Base-by-base conservation (phyloP, 2,329 filamentous ascomycete genomes). In the Myriosclerotinia scirpicola region DNA sequence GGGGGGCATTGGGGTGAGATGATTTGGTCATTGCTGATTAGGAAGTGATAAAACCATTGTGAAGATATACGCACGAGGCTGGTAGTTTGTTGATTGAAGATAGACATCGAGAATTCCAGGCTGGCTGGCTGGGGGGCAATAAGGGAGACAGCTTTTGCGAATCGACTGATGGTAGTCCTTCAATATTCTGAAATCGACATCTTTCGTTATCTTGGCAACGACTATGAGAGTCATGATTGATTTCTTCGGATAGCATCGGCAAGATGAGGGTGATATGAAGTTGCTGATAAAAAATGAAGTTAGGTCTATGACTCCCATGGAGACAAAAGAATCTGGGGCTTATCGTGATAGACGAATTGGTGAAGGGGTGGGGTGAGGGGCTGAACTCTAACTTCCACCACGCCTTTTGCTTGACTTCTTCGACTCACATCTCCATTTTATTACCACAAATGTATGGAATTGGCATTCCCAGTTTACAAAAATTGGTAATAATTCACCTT, bases 391-490 rank as follows among this genome's bases (percentile, higher is more conserved):
- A 55, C 36, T 22, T 26, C 7, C 11, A 36, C 50, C 8, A 56
- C 61, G 61, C 61, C 61, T 20, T 64, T 46, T 46, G n/a, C 61
- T 56, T 56, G 61, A 64, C 50, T 6, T 11, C 12, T 22, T 15
- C 42, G 5, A 30, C 36, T 44, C 55, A 20, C 40, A 44, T 46
- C 26, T 34, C 4, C 17, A 7, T 46, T 20, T 5, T 26, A 50
- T 50, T 9, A n/a, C 6, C 20, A 59, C 26, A 59, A 46, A 36
- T 36, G 7, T 22, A 22, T 48, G 56, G 42, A 11, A 36, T 17
- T 12, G 42, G 56, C 14, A 38, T 22, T 3, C 14, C 20, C 12
- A 20, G 20, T 38, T 38, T 44, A 12, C 50, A 22, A 15, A 15
- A 20, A 50, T 50, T 36, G 56, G n/a, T 4, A 26, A 26, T 17